These are phyloP conservation scores for Podaxis carcinomalis DNA, from an alignment of 768 basidiomycete species.

Conservation along the genomic window DNA sequence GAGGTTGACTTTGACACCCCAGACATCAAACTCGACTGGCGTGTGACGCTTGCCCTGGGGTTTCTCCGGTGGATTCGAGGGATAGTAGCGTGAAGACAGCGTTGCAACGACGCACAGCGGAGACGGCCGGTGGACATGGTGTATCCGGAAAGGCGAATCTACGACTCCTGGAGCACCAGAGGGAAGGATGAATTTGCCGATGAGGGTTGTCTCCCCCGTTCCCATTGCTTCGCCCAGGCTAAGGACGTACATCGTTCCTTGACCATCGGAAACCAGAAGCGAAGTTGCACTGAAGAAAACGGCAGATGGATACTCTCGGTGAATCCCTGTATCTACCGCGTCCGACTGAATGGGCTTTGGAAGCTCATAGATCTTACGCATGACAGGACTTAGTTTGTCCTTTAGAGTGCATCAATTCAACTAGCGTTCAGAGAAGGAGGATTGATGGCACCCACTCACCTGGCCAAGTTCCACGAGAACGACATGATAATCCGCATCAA, in stretches of 20 bases:
- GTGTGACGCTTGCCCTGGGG: conserved; percentile 23
- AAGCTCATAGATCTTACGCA: conserved; percentile 56
- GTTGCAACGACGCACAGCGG: conserved; percentile 40
- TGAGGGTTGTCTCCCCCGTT: conserved; percentile 16
- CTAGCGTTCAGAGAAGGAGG: conserved; percentile 9
- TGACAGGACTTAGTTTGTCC: conserved; percentile 46
- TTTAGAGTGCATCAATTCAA: conserved; percentile 20
- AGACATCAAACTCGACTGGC: conserved; percentile 56
- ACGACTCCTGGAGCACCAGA: conserved; percentile 23
- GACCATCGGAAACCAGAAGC: conserved; percentile 65
- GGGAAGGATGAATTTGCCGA: conserved; percentile 52
- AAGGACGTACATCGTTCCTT: conserved; percentile 62
- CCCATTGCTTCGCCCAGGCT: not conserved
- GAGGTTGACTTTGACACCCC: conserved; percentile 52
- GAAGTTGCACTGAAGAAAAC: conserved; percentile 46
- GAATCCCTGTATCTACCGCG: conserved; percentile 26
- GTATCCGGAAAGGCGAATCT: conserved; percentile 44
- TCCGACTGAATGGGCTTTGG: conserved; percentile 44
- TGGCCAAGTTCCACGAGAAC: conserved; percentile 51
- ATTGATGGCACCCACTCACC: conserved; percentile 38
- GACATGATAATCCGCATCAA: conserved; percentile 62
- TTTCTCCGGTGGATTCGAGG: conserved; percentile 10
- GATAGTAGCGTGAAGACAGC: conserved; percentile 56
- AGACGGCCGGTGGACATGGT: conserved; percentile 31
- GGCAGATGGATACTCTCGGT: conserved; percentile 74